Base-by-base conservation (phyloP, 164 flowering plant genomes). In the Magnolia kwangsiensis region DNA sequence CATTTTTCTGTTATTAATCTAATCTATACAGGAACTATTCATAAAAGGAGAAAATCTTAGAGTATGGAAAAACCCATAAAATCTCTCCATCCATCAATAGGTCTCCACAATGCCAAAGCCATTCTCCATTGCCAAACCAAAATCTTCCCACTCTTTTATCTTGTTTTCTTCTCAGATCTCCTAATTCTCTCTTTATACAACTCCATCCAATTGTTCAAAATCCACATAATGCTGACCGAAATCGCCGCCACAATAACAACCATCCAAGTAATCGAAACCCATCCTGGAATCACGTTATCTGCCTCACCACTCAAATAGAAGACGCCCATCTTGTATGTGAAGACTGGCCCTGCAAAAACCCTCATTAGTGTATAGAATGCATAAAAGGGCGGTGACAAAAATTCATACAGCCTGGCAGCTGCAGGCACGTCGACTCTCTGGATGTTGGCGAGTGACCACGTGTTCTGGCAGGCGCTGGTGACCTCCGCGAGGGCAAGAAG, bases 391-490 rank as follows among this genome's bases (percentile, higher is more conserved):
- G 90, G 92, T 5, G 94, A 90, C 77, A 90, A 55, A 50, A 80
- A 7, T 0, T 75, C 82, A 72, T 85, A 85, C 79, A 92, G 75
- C 72, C 75, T 87, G 0, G 81, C 85, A 3, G 98, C 97, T 13
- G 76, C 29, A 0, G 72, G 71, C 5, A 50, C 66, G 21, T 93
- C 97, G 45, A 13, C 23, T 69, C 82, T 83, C 64, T 90, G 75
- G 5, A 81, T 84, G 50, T 75, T 50, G 6, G 98, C 97, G 7
- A 95, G 88, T 0, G 98, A 92, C 98, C 98, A 95, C 0, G 81
- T 80, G 81, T 95, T 95, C 88, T 93, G 98, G 82, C 92, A 92
- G 37, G 76, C 31, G 79, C 98, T 95, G 70, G 98, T 93, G 31
- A 91, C 83, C 82, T 93, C 98, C 0, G 98, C 98, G 16, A 93